Base-by-base conservation (phyloP, 805 yeast species). In the Candida easanensis region DNA sequence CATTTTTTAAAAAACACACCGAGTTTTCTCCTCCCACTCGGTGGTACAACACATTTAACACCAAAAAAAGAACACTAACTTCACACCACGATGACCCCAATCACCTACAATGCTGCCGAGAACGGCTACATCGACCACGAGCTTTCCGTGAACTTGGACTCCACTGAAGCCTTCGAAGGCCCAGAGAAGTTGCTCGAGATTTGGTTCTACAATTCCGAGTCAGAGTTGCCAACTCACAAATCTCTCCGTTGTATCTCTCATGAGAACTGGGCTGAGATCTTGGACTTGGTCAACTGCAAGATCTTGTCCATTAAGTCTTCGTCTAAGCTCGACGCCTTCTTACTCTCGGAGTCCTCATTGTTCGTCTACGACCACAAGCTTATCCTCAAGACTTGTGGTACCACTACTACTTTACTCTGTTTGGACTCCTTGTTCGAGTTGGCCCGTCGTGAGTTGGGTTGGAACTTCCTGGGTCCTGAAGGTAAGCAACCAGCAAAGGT, bases 151-250 rank as follows among this genome's bases (percentile, higher is more conserved):
- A 75, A 77, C 47, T 70, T 90, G 50, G 97, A 90, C 67, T 89
- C 97, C 16, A 74, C 95, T 13, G 84, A 80, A 59, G 96, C 97
- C 2, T 91, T 91, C 61, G 98, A 91, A 70, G 98, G 99, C 6
- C 98, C 99, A 25, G 98, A 91, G 65, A 93, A 91, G 65, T 71
- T 91, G 44, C 71, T 93, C 33, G 97, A 91, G 62, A 71, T 91
- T 45, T 90, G 97, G 97, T 82, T 89, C 61, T 80, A 82, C 54
- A 76, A 82, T 11, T 63, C 71, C 30, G 69, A 68, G 32, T 46
- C 59, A 20, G 52, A 63, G n/a, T 25, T 54, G 21, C 62, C 69
- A 11, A 58, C 65, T n/a, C 49, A 60, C 25, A 70, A 68, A 61
- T 88, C 77, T 26, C 73, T 84, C 45, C 69, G 95, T 51, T 65